Evolutionary conservation across 345 rosid species (phyloP).

Genomic region (Populus tremula): DNA sequence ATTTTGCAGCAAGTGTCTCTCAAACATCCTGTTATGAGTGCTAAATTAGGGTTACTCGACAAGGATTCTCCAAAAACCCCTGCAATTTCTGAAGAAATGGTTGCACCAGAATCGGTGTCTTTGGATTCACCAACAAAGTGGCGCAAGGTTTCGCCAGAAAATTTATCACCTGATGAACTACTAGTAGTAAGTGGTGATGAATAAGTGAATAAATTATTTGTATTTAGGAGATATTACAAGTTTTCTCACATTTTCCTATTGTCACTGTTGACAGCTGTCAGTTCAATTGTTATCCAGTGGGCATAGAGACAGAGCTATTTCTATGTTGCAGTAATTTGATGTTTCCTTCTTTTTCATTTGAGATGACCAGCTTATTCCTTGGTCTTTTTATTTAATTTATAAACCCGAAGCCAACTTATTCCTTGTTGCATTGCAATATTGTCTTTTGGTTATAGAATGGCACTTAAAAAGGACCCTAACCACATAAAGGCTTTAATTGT

Average conservation of each 20-base stretch:
- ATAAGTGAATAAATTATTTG: conserved; percentile 12
- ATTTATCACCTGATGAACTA: conserved; percentile 54
- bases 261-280: conserved; percentile 60
- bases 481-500: conserved; percentile 53
- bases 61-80: conserved; percentile 25
- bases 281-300: conserved; percentile 49
- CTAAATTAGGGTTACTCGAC: conserved; percentile 60
- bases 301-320: conserved; percentile 49
- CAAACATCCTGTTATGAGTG: conserved; percentile 55
- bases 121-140: too few relatives aligned
- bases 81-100: conserved; percentile 8
- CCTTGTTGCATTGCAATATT: not conserved
- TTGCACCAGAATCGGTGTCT: conserved; percentile 7
- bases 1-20: conserved; percentile 66
- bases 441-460: conserved; percentile 45
- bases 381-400: not conserved
- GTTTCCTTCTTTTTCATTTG: not conserved
- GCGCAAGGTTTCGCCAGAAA: conserved; percentile 31
- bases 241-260: conserved; percentile 24
- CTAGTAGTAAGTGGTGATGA: conserved; percentile 52
- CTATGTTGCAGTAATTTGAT: conserved; percentile 50
- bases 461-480: conserved; percentile 73
- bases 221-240: conserved; percentile 1
- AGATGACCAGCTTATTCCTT: not conserved
- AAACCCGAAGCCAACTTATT: not conserved